phyloP scores from a whole-genome alignment of 108 stramenopile species.

The Skeletonema costatum region DNA sequence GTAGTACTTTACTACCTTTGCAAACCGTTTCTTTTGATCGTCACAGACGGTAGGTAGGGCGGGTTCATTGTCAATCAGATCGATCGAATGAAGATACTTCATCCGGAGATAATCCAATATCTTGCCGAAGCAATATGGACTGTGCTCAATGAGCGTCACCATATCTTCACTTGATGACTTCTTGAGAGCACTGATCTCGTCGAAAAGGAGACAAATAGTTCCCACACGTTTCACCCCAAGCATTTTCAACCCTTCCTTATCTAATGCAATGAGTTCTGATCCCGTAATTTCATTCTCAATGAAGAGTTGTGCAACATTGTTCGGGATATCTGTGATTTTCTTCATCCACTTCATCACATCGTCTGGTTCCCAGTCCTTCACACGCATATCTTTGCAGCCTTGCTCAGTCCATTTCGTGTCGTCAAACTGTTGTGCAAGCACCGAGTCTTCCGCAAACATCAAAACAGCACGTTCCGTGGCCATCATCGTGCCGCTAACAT shows the following conservation, averaged over 20 bases:
- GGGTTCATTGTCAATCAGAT: slow-evolving; percentile 10
- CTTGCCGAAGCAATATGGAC: slow-evolving; percentile 13
- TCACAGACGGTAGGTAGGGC: background rate
- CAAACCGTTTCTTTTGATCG: background rate
- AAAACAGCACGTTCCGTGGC: slow-evolving; percentile 23
- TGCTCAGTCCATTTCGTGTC: slow-evolving; percentile 14
- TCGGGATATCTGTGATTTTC: slow-evolving; percentile 20
- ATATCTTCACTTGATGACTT: slow-evolving; percentile 5
- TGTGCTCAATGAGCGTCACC: slow-evolving; percentile 35
- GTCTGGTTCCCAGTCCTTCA: slow-evolving; percentile 18
- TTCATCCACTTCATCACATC: slow-evolving; percentile 21
- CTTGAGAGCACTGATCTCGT: slow-evolving; percentile 23
- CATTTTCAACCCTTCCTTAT: slow-evolving; percentile 27
- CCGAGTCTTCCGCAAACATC: slow-evolving; percentile 20
- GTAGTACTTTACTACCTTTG: slow-evolving; percentile 11
- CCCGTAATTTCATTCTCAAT: slow-evolving; percentile 30
- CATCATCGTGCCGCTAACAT: slow-evolving; percentile 45
- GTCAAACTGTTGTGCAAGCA: slow-evolving; percentile 27
- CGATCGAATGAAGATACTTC: background rate
- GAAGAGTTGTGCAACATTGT: slow-evolving; percentile 15
- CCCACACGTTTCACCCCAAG: slow-evolving; percentile 28
- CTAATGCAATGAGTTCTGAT: slow-evolving; percentile 25
- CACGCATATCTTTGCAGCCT: background rate
- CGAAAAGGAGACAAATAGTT: slow-evolving; percentile 16
- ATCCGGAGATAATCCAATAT: slow-evolving; percentile 8